phyloP scores from a whole-genome alignment of 2,329 filamentous ascomycete species.

The Thielaviopsis musarum region DNA sequence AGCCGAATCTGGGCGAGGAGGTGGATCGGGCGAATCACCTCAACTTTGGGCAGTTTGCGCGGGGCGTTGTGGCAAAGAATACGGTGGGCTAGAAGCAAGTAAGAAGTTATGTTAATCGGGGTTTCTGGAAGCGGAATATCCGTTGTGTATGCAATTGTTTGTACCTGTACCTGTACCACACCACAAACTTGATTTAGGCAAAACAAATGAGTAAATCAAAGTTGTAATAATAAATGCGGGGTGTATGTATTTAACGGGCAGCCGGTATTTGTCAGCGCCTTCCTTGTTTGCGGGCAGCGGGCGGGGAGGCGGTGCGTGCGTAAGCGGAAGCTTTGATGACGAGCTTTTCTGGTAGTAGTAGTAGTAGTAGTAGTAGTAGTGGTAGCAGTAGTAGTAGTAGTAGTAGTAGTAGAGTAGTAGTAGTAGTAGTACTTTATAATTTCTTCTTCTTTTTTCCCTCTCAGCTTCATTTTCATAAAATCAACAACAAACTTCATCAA shows the following conservation, averaged over 20 bases:
- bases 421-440: no score
- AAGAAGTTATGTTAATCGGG: not conserved
- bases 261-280: slow-evolving; percentile 9
- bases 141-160: not conserved
- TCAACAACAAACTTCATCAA: not conserved
- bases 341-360: no score
- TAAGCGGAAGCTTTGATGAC: not conserved
- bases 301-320: not conserved
- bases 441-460: not conserved
- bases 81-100: slow-evolving; percentile 28
- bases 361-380: no score
- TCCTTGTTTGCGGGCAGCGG: not conserved
- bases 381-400: no score
- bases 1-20: slow-evolving; percentile 75
- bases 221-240: not conserved
- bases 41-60: slow-evolving; percentile 62
- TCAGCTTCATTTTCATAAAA: not conserved
- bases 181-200: no score
- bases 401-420: no score
- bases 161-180: no score
- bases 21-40: slow-evolving; percentile 51
- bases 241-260: not conserved
- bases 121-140: not conserved
- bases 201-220: no score
- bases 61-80: slow-evolving; percentile 42